Conservation (phyloP, 805 yeast species). For the Debaryomyces tyrocola region DNA sequence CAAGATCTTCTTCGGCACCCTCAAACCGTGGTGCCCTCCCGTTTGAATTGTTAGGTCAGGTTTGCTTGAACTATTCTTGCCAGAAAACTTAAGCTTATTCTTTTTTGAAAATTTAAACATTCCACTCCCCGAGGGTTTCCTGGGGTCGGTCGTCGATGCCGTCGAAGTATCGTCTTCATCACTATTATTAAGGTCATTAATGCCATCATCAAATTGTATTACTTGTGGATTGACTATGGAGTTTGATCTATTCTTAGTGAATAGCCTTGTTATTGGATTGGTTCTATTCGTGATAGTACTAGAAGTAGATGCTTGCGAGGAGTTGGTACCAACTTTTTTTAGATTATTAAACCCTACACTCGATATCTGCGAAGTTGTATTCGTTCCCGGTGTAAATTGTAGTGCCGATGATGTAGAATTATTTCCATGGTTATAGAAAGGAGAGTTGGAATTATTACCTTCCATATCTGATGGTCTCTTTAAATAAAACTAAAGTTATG, state of each 20-base stretch:
- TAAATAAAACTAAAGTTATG: background rate
- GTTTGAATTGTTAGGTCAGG: conserved; percentile 37
- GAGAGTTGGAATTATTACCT: background rate
- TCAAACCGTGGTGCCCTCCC: conserved; percentile 22
- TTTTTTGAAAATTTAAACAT: conserved; percentile 12
- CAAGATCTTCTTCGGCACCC: conserved; percentile 23
- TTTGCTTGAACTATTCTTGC: conserved; percentile 9
- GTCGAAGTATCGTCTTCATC: conserved; percentile 8
- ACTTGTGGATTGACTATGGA: conserved; percentile 13
- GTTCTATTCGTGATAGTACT: conserved; percentile 23
- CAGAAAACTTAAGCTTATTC: conserved; percentile 10
- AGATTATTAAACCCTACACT: conserved; percentile 33
- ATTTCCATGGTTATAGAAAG: conserved; percentile 9
- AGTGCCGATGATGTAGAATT: conserved; percentile 9
- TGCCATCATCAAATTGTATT: conserved; percentile 3
- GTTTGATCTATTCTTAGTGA: conserved; percentile 28
- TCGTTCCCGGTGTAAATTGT: conserved; percentile 4
- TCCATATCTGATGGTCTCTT: background rate
- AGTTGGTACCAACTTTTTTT: conserved; percentile 29
- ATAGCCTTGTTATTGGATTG: conserved; percentile 29
- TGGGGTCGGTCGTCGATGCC: conserved; percentile 4
- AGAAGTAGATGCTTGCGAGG: conserved; percentile 21
- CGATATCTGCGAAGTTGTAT: conserved; percentile 16
- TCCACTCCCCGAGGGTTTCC: conserved; percentile 5
- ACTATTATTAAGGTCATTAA: conserved; percentile 9